phyloP scores from a whole-genome alignment of 2,329 filamentous ascomycete genomes.

The Beauveria scarabaeidicola region DNA sequence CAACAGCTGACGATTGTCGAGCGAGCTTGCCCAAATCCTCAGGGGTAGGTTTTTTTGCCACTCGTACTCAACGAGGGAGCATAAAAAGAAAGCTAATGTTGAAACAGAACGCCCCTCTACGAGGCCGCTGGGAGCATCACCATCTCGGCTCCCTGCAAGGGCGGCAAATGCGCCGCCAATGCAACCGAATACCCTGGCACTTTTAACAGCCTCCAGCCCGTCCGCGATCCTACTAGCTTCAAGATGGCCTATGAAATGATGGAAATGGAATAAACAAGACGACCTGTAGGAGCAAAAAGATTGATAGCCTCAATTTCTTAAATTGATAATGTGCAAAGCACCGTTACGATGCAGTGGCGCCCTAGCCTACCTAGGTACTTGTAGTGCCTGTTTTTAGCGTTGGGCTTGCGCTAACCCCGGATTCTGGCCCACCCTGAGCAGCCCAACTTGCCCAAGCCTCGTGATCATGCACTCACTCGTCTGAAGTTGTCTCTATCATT shows the following conservation, averaged over 20 bases:
- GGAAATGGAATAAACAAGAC: neutral
- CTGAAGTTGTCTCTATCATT: neutral
- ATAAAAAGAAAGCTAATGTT: neutral
- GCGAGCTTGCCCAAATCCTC: constrained; percentile 29
- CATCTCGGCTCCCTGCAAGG: constrained; percentile 12
- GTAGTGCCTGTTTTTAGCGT: neutral
- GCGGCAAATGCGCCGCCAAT: constrained; percentile 8
- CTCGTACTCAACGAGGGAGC: neutral
- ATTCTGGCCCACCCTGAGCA: constrained; percentile 8
- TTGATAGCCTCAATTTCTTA: neutral
- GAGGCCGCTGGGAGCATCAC: constrained; percentile 15
- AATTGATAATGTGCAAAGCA: neutral
- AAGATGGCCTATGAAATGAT: constrained; percentile 10
- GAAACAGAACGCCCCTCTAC: constrained; percentile 10
- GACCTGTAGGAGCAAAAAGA: neutral
- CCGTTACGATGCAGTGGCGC: neutral
- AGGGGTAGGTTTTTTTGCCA: constrained; percentile 25
- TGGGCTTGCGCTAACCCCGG: constrained; percentile 1
- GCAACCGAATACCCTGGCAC: constrained; percentile 7
- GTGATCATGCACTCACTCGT: neutral
- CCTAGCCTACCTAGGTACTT: no score
- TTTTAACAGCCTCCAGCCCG: constrained; percentile 12
- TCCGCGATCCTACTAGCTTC: constrained; percentile 7
- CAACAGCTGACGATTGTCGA: constrained; percentile 35
- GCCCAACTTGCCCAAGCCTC: neutral